phyloP scores from a whole-genome alignment of 75 land plant species.

The Pseudotsuga menziesii region DNA sequence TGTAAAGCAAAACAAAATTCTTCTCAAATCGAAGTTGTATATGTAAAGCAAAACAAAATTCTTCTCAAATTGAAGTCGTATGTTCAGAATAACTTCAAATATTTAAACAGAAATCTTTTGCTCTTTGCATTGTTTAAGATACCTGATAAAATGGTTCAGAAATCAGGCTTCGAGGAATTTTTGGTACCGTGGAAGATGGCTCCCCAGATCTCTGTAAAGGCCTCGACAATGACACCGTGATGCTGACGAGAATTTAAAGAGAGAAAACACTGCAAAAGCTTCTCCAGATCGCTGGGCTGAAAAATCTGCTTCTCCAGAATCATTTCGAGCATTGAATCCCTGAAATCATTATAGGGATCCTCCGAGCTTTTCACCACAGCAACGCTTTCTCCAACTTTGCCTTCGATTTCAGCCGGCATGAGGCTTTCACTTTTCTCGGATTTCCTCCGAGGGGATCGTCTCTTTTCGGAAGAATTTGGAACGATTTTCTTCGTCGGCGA shows the following conservation, averaged over 20 bases:
- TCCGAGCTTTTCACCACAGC: constrained; percentile 52
- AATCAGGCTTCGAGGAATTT: too few species aligned
- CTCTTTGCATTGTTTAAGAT: too few species aligned
- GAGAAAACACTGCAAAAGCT: constrained; percentile 60
- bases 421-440: neutral
- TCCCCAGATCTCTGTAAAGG: constrained; percentile 58
- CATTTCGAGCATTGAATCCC: constrained; percentile 68
- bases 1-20: too few species aligned
- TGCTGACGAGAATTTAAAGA: constrained; percentile 45
- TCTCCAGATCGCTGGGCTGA: constrained; percentile 34
- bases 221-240: constrained; percentile 52
- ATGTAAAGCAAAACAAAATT: too few species aligned
- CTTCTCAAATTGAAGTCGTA: too few species aligned
- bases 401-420: too few species aligned
- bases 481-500: neutral
- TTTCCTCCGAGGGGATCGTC: neutral
- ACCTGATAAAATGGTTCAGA: too few species aligned
- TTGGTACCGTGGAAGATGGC: constrained; percentile 12
- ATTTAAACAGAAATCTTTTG: too few species aligned
- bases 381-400: constrained; percentile 24
- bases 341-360: constrained; percentile 58
- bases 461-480: neutral
- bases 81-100: too few species aligned
- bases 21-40: too few species aligned
- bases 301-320: constrained; percentile 54